Evolutionary conservation across 768 basidiomycete species (phyloP).

Genomic region (Trametes cingulata): DNA sequence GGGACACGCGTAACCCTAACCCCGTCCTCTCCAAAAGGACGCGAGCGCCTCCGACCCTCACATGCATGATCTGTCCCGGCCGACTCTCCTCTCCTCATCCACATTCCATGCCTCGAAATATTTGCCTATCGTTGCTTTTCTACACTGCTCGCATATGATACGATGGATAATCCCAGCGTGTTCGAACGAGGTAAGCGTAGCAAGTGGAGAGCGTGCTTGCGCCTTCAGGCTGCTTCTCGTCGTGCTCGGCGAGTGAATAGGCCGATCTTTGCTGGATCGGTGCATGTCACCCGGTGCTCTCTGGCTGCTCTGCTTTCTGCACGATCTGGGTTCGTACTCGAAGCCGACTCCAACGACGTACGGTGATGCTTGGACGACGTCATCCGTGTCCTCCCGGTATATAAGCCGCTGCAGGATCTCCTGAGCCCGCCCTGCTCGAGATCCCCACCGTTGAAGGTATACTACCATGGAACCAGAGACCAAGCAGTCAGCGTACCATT

Average conservation of each 20-base stretch:
- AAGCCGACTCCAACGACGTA: neutral
- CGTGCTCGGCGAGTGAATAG: too few relatives aligned
- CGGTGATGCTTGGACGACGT: conserved; percentile 1
- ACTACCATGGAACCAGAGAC: conserved; percentile 32
- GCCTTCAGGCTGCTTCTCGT: too few relatives aligned
- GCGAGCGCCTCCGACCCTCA: neutral
- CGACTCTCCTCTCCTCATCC: too few relatives aligned
- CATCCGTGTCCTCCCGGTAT: neutral
- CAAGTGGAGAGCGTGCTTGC: too few relatives aligned
- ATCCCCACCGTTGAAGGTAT: neutral
- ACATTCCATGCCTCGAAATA: neutral
- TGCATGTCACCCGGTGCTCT: neutral
- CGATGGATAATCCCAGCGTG: too few relatives aligned
- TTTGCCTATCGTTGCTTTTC: too few relatives aligned
- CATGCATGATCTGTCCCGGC: too few relatives aligned
- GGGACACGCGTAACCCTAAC: conserved; percentile 27
- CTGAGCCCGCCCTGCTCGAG: neutral
- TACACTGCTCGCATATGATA: too few relatives aligned
- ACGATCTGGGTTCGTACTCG: neutral
- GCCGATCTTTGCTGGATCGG: too few relatives aligned
- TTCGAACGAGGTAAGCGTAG: too few relatives aligned
- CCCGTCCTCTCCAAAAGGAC: neutral
- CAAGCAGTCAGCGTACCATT: conserved; percentile 31
- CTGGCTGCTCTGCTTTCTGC: neutral
- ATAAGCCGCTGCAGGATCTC: neutral